phyloP scores from a whole-genome alignment of 805 yeast species.

The Blastobotrys chiropterorum region DNA sequence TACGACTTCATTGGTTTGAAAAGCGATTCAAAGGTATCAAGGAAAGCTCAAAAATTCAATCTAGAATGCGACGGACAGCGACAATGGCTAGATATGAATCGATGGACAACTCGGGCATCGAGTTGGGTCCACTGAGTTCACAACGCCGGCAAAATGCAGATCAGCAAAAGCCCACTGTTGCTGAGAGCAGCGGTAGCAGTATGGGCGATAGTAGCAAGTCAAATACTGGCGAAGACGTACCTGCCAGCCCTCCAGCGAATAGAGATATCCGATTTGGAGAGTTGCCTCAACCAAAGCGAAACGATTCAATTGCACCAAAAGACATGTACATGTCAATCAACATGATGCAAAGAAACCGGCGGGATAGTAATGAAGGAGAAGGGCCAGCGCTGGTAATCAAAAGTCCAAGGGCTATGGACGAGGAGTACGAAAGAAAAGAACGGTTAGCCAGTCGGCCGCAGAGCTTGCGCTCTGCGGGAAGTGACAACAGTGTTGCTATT shows the following conservation, averaged over 20 bases:
- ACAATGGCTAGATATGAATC: constrained; percentile 42
- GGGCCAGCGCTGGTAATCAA: constrained; percentile 75
- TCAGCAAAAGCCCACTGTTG: background rate
- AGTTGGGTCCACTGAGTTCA: background rate
- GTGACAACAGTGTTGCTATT: background rate
- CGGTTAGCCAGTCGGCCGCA: background rate
- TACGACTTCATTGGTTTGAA: constrained; percentile 86
- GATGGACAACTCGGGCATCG: background rate
- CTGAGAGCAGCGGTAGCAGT: background rate
- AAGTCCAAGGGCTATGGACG: constrained; percentile 68
- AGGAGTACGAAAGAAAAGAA: constrained; percentile 22
- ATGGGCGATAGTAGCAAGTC: background rate
- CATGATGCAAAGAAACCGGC: constrained; percentile 48
- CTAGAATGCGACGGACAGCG: constrained; percentile 74
- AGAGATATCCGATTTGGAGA: constrained; percentile 49
- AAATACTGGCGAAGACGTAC: background rate
- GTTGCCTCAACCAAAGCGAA: constrained; percentile 36
- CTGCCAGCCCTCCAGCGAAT: constrained; percentile 18
- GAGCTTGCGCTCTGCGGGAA: background rate
- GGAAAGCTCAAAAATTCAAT: constrained; percentile 67
- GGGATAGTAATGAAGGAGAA: constrained; percentile 42
- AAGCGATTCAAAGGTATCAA: constrained; percentile 78
- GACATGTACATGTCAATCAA: constrained; percentile 82
- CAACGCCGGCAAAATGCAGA: background rate
- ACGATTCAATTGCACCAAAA: constrained; percentile 47